Base-by-base conservation (phyloP, 177 flowering plant genomes). In the Vitis hybrid region DNA sequence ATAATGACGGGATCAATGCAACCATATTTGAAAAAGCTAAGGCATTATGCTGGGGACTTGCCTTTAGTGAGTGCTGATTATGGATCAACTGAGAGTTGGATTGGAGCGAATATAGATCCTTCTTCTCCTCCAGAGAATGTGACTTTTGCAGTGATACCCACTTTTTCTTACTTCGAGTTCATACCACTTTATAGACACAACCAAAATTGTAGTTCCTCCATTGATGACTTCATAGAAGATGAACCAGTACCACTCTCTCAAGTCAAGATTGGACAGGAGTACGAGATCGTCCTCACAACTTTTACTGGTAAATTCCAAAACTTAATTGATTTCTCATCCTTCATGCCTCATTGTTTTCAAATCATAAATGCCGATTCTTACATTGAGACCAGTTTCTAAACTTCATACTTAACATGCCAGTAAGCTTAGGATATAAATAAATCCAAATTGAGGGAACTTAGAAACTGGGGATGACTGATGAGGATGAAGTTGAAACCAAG, bases 71-170 rank as follows among this genome's bases (percentile, higher is more conserved):
- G 97, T 79, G 98, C 93, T 9, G 98, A 94, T 65, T 94, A 94
- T 79, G 98, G 98, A n/a, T 85, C 98, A 0, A 87, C 97, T 1
- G 98, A 94, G 84, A 80, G 97, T 56, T 94, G 97, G 98, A 87
- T 94, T 56, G 97, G 94, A 8, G 97, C 84, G 10, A 94, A 94
- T 76, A 66, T 91, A 16, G 89, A 92, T 65, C 97, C 97, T 14
- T 69, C 48, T 60, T 69, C 68, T n/a, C 87, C 91, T 2, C 94
- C 97, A 1, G 97, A 94, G 69, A 62, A 70, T 32, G 97, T 84
- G 9, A 84, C 88, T 35, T 94, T 92, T 71, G 83, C 97, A 0
- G 94, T 94, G 0, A 50, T 94, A 6, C 98, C 98, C 11, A 87
- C 89, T 58, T 86, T 92, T 68, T 80, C 90, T 55, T 94, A 94